phyloP scores from a whole-genome alignment of 164 flowering plant genomes.

The Chloranthus sessilifolius region DNA sequence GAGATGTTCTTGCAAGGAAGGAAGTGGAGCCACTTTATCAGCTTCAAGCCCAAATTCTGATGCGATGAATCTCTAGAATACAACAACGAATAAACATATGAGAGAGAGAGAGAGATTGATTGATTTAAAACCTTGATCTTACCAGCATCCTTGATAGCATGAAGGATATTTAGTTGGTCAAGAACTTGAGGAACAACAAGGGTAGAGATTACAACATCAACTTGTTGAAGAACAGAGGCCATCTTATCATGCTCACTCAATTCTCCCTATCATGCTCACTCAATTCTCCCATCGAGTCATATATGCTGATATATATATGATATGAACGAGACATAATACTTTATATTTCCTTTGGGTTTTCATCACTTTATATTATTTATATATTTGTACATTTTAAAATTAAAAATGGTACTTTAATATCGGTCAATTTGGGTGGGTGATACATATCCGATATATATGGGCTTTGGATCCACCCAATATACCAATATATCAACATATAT shows the following conservation, averaged over 20 bases:
- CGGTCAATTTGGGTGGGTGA: no score
- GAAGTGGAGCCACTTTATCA: conserved; percentile 22
- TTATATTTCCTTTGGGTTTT: no score
- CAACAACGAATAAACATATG: no score
- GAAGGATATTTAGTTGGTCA: conserved; percentile 33
- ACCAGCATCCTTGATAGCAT: conserved; percentile 38
- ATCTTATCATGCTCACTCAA: conserved; percentile 33
- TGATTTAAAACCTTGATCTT: conserved; percentile 37
- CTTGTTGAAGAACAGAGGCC: conserved; percentile 18
- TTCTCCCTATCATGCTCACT: conserved; percentile 38
- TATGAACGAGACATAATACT: no score
- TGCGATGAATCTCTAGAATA: conserved; percentile 35
- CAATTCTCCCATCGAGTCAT: no score
- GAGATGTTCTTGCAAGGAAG: conserved; percentile 23
- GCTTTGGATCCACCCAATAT: no score
- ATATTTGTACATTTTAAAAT: no score
- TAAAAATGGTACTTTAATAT: no score
- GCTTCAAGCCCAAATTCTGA: conserved; percentile 42
- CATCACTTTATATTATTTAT: no score
- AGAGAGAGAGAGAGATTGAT: not conserved
- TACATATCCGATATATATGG: no score
- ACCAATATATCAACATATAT: no score
- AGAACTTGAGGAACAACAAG: conserved; percentile 25
- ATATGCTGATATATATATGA: no score
- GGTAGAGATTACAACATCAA: conserved; percentile 36